Conservation (phyloP, 345 rosid genomes). For the Boechera stricta region DNA sequence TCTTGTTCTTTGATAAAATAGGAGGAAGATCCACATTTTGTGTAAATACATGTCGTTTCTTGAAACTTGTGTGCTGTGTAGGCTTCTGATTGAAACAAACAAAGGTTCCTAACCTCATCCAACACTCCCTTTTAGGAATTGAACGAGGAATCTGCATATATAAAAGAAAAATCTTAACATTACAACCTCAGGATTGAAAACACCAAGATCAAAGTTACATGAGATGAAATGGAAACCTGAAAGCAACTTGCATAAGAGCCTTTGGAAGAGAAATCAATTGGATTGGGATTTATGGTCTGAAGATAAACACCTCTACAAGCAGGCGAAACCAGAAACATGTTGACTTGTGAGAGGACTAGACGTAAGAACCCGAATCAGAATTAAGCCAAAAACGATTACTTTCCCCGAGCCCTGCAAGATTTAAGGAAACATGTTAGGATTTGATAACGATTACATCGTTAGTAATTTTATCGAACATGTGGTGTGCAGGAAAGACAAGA, state of each 20-base stretch:
- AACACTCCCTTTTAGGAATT: slow-evolving; percentile 40
- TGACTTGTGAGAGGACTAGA: slow-evolving; percentile 4
- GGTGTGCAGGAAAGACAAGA: slow-evolving; percentile 7
- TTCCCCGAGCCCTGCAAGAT: slow-evolving; percentile 15
- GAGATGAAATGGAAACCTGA: slow-evolving; percentile 36
- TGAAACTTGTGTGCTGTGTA: slow-evolving; percentile 27
- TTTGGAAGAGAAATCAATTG: slow-evolving; percentile 26
- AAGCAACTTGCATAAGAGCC: slow-evolving; percentile 33
- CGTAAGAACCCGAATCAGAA: slow-evolving; percentile 21
- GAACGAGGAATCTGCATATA: slow-evolving; percentile 50
- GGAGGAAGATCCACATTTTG: slow-evolving; percentile 90
- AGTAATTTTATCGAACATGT: slow-evolving; percentile 33
- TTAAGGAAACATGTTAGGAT: background rate
- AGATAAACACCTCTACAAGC: slow-evolving; percentile 23
- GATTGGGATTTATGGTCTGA: slow-evolving; percentile 26
- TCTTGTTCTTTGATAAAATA: slow-evolving; percentile 71
- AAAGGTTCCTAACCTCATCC: slow-evolving; percentile 38
- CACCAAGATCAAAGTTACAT: slow-evolving; percentile 3
- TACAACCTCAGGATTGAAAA: background rate
- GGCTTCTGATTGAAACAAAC: slow-evolving; percentile 53
- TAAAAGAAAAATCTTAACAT: background rate
- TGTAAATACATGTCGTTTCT: slow-evolving; percentile 46
- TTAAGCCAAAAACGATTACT: background rate
- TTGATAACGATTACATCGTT: background rate
- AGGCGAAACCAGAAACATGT: slow-evolving; percentile 37